phyloP scores from a whole-genome alignment of 495 filamentous ascomycete species.

The Podospora conica region DNA sequence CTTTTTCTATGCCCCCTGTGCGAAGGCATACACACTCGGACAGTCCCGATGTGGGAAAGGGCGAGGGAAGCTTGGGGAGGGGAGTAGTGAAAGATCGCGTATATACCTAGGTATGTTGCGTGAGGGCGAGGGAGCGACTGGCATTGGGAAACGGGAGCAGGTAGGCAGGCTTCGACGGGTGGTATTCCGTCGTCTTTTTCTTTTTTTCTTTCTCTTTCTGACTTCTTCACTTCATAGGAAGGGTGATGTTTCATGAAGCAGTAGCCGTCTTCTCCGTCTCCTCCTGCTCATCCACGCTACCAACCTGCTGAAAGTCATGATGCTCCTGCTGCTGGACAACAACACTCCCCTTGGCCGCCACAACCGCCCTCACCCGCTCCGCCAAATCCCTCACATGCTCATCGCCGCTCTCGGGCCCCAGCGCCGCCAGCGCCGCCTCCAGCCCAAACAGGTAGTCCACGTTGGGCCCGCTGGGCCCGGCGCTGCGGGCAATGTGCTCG shows the following conservation, averaged over 20 bases:
- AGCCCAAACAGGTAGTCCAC: conserved; percentile 83
- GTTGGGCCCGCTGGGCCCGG: conserved; percentile 85
- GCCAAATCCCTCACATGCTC: conserved; percentile 67
- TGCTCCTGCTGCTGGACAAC: conserved; percentile 14
- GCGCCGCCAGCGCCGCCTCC: conserved; percentile 65
- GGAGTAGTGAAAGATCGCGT: not conserved
- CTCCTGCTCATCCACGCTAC: conserved; percentile 54
- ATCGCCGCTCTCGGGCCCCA: conserved; percentile 77
- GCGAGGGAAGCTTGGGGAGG: not conserved
- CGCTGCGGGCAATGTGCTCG: conserved; percentile 68
- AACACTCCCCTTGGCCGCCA: conserved; percentile 17
- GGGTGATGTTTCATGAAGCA: not conserved
- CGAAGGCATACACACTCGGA: no score
- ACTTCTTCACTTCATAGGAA: conserved; percentile 16
- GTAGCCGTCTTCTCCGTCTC: conserved; percentile 44
- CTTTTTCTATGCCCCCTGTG: not conserved
- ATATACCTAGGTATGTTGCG: not conserved
- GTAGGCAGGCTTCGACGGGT: not conserved
- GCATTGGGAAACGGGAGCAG: not conserved
- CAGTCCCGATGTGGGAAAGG: not conserved
- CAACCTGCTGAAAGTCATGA: conserved; percentile 40
- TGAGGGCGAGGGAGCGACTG: not conserved
- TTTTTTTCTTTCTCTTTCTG: conserved; percentile 4
- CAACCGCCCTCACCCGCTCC: conserved; percentile 47
- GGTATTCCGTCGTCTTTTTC: not conserved